A percentile compares a stretch with the other conserved stretches of the same genome.
phyloP scores from a whole-genome alignment of 805 yeast species.

The Spathaspora girioi region DNA sequence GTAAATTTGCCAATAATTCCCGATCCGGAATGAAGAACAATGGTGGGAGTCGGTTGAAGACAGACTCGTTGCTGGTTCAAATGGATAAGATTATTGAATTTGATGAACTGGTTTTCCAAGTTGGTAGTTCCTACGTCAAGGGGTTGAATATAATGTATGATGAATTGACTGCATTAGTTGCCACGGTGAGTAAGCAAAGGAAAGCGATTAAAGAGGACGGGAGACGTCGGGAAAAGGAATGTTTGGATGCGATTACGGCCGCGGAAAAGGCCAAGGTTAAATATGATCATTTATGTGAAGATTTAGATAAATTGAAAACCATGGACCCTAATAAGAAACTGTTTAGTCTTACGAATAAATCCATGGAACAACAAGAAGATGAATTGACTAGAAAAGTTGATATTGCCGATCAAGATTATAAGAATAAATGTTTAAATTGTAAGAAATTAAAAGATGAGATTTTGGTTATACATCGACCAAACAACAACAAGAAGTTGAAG shows the following conservation, averaged over 20 bases:
- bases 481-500: slow-evolving; percentile 63
- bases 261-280: slow-evolving; percentile 83
- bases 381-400: slow-evolving; percentile 78
- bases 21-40: slow-evolving; percentile 45
- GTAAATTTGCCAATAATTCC: slow-evolving; percentile 62
- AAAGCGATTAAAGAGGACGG: slow-evolving; percentile 81
- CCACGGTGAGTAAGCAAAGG: slow-evolving; percentile 67
- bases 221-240: slow-evolving; percentile 77
- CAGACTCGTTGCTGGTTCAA: slow-evolving; percentile 62
- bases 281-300: slow-evolving; percentile 79
- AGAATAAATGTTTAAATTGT: slow-evolving; percentile 68
- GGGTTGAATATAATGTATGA: slow-evolving; percentile 83
- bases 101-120: slow-evolving; percentile 70
- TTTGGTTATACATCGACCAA: slow-evolving; percentile 72
- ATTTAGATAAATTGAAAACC: slow-evolving; percentile 74
- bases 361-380: slow-evolving; percentile 86
- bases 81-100: slow-evolving; percentile 68
- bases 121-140: slow-evolving; percentile 71
- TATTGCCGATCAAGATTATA: slow-evolving; percentile 82
- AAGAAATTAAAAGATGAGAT: slow-evolving; percentile 73
- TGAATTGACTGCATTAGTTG: slow-evolving; percentile 69
- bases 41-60: slow-evolving; percentile 40
- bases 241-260: slow-evolving; percentile 70
- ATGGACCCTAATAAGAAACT: slow-evolving; percentile 84
- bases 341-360: slow-evolving; percentile 73